Base-by-base conservation (phyloP, 2,329 filamentous ascomycete species). In the Beauveria brongniartii region DNA sequence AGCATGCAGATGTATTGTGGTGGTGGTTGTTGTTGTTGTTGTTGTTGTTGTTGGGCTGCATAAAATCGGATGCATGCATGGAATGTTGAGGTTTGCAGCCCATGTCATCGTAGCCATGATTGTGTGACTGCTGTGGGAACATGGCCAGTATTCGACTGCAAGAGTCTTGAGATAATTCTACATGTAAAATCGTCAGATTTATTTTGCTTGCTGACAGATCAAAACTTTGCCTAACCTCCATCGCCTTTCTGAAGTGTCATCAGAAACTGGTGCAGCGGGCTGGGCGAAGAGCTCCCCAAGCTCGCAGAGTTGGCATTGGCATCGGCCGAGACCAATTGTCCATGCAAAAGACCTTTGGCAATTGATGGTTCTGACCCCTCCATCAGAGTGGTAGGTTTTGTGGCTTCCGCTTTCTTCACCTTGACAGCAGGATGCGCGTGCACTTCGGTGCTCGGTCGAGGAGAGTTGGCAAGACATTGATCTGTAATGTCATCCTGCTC, bases 101-200 rank as follows among this genome's bases (percentile, higher is more conserved):
- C n/a, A 9, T 1, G 6, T 40, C 24, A 8, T 53, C 48, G 12
- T 22, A 20, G 14, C 24, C 24, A 2, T 43, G 46, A n/a, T 28
- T 16, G 14, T 44, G 48, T 20, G 46, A 5, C 9, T 53, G 18
- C 14, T 59, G 47, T 4, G 57, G 40, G 14, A 59, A 34, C 28
- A 59, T 40, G 37, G 57, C 37, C 2, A 59, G 47, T 9, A 59
- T 7, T n/a, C 57, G 47, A 34, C 37, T 59, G 40, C 46, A 59
- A 2, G 57, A 59, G 7, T 59, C 57, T 24, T 59, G 57, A 3
- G 43, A 37, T 24, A 48, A 20, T 26, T 57, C 55, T 57, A n/a
- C n/a, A n/a, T n/a, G 22, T 2, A 12, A 10, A 10, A 24, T 3
- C 0, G 14, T 43, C 20, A 56, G 41, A 3, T 1, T 16, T 2